These are phyloP conservation scores for Retiboletus flavoniger DNA, from an alignment of 1,284 basidiomycete species.

Conservation along the genomic window DNA sequence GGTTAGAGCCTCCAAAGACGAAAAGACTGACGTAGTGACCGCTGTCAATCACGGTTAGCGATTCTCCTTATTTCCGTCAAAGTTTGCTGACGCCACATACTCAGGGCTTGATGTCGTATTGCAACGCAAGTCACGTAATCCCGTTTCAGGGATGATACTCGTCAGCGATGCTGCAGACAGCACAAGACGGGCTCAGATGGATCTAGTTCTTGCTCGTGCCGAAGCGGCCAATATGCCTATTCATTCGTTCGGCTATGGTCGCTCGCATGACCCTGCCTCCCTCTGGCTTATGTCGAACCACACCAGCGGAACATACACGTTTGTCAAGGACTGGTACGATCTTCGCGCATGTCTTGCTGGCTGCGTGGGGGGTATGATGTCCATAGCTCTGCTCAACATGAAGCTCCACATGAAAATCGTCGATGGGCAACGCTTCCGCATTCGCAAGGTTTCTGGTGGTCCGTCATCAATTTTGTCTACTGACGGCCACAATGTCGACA, in stretches of 20 bases:
- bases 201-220: slow-evolving; percentile 91
- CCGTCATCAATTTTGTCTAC: slow-evolving; percentile 79
- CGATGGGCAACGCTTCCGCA: slow-evolving; percentile 79
- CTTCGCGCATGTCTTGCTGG: slow-evolving; percentile 87
- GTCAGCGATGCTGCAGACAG: slow-evolving; percentile 90
- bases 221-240: slow-evolving; percentile 96
- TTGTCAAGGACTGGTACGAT: slow-evolving; percentile 95
- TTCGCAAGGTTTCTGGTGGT: slow-evolving; percentile 88
- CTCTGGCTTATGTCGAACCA: slow-evolving; percentile 99
- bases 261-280: slow-evolving; percentile 95
- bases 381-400: slow-evolving; percentile 84
- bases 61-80: not conserved
- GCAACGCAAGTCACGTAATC: slow-evolving; percentile 89
- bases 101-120: slow-evolving; percentile 87
- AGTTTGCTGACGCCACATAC: slow-evolving; percentile 3
- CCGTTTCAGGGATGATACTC: slow-evolving; percentile 86
- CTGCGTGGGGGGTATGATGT: slow-evolving; percentile 92
- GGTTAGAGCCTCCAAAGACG: slow-evolving; percentile 76
- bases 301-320: slow-evolving; percentile 95
- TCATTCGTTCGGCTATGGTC: slow-evolving; percentile 95
- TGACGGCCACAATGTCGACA: slow-evolving; percentile 89
- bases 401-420: slow-evolving; percentile 90
- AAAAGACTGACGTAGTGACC: slow-evolving; percentile 94
- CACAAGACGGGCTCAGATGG: slow-evolving; percentile 97
- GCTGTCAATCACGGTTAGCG: slow-evolving; percentile 85